Base-by-base conservation (phyloP, 345 rosid species). In the Stellera chamaejasme region DNA sequence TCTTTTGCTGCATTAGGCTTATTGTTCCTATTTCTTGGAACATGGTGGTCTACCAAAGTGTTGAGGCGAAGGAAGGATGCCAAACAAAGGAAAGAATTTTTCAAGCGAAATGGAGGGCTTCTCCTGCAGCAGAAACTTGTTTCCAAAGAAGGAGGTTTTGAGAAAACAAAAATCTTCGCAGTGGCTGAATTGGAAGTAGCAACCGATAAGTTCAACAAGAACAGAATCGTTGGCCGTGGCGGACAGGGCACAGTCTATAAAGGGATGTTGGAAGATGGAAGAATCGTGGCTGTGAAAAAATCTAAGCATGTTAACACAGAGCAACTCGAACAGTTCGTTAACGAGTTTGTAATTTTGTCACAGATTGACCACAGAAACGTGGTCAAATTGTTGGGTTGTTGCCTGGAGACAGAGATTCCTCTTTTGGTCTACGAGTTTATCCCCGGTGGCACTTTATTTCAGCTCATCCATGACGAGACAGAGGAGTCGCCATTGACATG, bases 401-500 rank as follows among this genome's bases (percentile, higher is more conserved):
- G 23, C 23, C 2, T 43, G 45, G 10, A 9, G 13, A 43, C 45
- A 9, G 62, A 69, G 60, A 50, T 64, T 49, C 69, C 69, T 11
- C 59, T 69, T 32, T 23, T 69, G 45, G 62, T 69, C 11, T 69
- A 65, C 45, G 74, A 69, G 62, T 69, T 50, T 14, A 47, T 69
- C 16, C 15, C 27, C 12, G 60, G 10, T 59, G 70, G 67, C 13
- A 61, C 69, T n/a, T 66, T 65, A 39, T 70, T 23, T 1, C 63
- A 65, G 2, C 65, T 60, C 50, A 58, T 70, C 23, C 74, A 70
- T 4, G 60, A 57, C 16, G 45, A 62, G 6, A 10, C 11, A 28
- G 43, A 53, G 8, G 57, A 52, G 45, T 45, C 12, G 8, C n/a
- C 14, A 5, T 19, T 10, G 6, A 14, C 55, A 53, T 62, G 66